Percentiles rank a stretch among this genome's conserved stretches.
Evolutionary conservation across 176 grass and related monocot species (phyloP).

Genomic region (Dendrocalamus sinicus): DNA sequence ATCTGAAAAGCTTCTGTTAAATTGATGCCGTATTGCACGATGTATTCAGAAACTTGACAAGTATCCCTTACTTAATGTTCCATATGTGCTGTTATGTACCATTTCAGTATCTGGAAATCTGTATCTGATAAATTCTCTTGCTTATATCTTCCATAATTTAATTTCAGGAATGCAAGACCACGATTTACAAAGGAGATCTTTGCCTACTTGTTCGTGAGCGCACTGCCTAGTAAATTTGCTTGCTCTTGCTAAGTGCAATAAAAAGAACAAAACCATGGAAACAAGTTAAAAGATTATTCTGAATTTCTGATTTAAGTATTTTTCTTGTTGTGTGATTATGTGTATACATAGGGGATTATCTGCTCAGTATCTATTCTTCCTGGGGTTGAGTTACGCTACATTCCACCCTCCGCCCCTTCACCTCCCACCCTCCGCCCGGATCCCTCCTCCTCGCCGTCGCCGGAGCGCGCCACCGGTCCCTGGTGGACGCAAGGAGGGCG

Average conservation of each 20-base stretch:
- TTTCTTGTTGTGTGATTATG: not conserved
- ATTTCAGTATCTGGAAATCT: not conserved
- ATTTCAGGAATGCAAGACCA: constrained; percentile 66
- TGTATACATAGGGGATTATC: constrained; percentile 49
- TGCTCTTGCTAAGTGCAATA: not conserved
- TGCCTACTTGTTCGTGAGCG: constrained; percentile 63
- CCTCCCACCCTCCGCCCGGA: too few relatives aligned
- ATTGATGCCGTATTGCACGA: not conserved
- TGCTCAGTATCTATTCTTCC: constrained; percentile 67
- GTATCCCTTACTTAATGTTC: not conserved
- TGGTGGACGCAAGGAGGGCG: too few relatives aligned
- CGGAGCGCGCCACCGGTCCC: too few relatives aligned
- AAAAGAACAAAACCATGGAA: not conserved
- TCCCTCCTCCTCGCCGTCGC: too few relatives aligned
- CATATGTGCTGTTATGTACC: constrained; percentile 3
- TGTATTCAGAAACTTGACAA: constrained; percentile 4
- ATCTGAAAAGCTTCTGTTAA: not conserved
- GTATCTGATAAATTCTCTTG: not conserved
- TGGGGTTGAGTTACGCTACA: constrained; percentile 54
- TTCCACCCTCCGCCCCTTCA: too few relatives aligned
- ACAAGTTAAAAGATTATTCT: not conserved
- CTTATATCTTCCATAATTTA: not conserved
- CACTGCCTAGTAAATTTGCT: constrained; percentile 55
- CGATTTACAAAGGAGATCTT: constrained; percentile 68
- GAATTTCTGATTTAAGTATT: not conserved